Base-by-base conservation (phyloP, 345 rosid genomes). In the Lepidium didymum region DNA sequence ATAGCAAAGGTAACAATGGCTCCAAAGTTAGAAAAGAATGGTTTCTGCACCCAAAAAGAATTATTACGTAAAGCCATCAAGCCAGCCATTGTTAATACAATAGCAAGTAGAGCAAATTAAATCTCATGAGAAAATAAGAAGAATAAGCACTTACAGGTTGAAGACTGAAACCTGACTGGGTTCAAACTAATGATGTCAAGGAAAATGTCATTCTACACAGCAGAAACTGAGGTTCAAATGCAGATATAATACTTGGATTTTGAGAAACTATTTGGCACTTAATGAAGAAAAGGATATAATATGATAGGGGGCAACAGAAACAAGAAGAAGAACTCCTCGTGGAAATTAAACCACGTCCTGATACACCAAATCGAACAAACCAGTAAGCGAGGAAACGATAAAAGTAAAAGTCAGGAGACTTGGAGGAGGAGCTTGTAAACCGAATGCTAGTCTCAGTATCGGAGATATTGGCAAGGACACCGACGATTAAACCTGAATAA, bases 301-400 rank as follows among this genome's bases (percentile, higher is more conserved):
- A 93, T 93, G 67, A 93, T 93, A 62, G 98, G 98, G 54, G 97
- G 98, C 68, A 93, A 77, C 73, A 93, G 79, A 74, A 93, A 93
- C 54, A 93, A 81, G 79, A 93, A 90, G 86, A 93, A 93, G 61
- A 93, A 93, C 79, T 90, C 98, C 56, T 93, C 97, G 41, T 93
- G 98, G 69, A 93, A 93, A 79, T 93, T 90, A 82, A 93, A 90
- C 97, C 97, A 93, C 3, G 92, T 57, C 92, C 97, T 92, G 84
- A 76, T 23, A 55, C 62, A 21, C 36, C 47, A 40, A 7, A 59
- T 6, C 4, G 27, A 41, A 29, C 12, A 67, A 9, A 9, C 25
- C 52, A 66, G 37, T 55, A 34, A 67, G 64, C 46, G 54, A 66
- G 19, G 35, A 53, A 50, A 53, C n/a, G 33, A 66, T 19, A 10